Base-by-base conservation (phyloP, 805 yeast species). In the Jamesozyma spencerorum region DNA sequence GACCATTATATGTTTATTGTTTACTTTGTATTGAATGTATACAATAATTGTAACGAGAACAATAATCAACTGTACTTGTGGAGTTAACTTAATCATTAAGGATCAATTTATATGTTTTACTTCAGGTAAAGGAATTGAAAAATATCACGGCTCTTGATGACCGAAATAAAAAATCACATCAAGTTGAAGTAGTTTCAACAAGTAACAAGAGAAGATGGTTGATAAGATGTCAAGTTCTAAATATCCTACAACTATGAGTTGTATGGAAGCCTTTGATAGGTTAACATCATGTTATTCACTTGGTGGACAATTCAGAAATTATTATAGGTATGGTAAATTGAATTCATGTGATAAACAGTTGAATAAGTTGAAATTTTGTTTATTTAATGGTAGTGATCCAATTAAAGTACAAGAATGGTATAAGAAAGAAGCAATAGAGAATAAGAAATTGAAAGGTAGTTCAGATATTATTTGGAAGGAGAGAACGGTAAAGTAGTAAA, bases 381-480 rank as follows among this genome's bases (percentile, higher is more conserved):
- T 88, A 34, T 67, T 70, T 39, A 74, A 82, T 57, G 51, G 59
- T 13, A 66, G 65, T 37, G 70, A 81, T 40, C 72, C 74, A 5
- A 58, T 75, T 24, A 80, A 77, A 47, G 76, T 88, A 12, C 87
- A 82, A 54, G 72, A 75, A 47, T 90, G 79, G 65, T 83, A 81
- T 65, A 81, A 75, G 64, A 64, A 71, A 28, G 68, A 77, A 45
- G 65, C 79, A 15, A 73, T 79, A 30, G 40, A 42, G 31, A 75
- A 77, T 47, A 77, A 79, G 49, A 72, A 75, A 57, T 68, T 72
- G 29, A 63, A 68, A 37, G 95, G 95, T 2, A 77, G 82, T 49
- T 77, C 90, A 39, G 95, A 88, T 57, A 90, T 84, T 54, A 70
- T 90, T 7, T 90, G 97, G 97, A 75, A 73, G 96, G 97, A 75